Base-by-base conservation (phyloP, 805 yeast genomes). In the Cyberlindnera galapagoensis region DNA sequence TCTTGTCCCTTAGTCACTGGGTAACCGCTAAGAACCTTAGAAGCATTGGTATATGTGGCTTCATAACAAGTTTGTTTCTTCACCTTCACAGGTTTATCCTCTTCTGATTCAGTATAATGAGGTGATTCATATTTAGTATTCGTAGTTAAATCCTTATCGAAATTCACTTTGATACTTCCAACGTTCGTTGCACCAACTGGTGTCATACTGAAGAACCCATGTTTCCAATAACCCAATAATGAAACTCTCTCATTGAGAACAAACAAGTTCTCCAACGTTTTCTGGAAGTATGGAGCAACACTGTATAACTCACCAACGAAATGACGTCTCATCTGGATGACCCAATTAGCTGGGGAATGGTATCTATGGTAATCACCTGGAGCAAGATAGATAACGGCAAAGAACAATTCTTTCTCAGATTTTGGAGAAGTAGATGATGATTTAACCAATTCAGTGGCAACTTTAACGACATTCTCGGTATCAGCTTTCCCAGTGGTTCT, bases 111-210 rank as follows among this genome's bases (percentile, higher is more conserved):
- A 21, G 41, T 31, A 35, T 42, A 47, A 28, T 46, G 51, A 2
- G 52, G 42, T 41, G 69, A 71, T 54, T 75, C 79, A 45, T 74
- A 76, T 27, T 70, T 67, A 20, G 76, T 78, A 56, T 92, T 92
- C 10, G 99, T 92, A 23, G 80, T 71, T 51, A 92, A 71, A 50
- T 84, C 88, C 60, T 80, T 80, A 59, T 92, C 99, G 51, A 92
- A 92, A 53, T 88, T 86, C 44, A 92, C 70, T 38, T 81, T 78
- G 44, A 92, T 92, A 49, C 94, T 81, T 6, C 99, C 99, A 19
- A 92, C 99, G 60, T 92, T 92, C 3, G 98, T 92, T 16, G 99
- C 99, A 10, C 99, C 99, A 9, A 92, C 98, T 0, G 99, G 97
- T 1, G 95, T 90, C 99, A 92, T 92, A 43, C 94, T 80, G 63